Percentiles rank a stretch among this genome's conserved stretches.
phyloP scores from a whole-genome alignment of 345 rosid species.

The Salix caprea region DNA sequence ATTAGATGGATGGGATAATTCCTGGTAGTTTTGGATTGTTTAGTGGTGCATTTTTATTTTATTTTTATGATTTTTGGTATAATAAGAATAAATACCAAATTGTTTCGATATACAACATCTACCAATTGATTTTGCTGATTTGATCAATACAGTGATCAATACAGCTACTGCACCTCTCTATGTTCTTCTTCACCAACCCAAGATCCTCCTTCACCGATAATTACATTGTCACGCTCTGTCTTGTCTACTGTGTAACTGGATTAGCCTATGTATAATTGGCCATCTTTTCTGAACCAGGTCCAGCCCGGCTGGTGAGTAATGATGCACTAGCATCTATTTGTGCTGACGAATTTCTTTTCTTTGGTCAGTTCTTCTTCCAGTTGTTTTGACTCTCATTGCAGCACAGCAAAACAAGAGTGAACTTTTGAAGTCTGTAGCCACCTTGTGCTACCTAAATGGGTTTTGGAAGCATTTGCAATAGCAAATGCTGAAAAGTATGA shows the following conservation, averaged over 20 bases:
- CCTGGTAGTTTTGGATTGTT: no score
- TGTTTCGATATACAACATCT: no score
- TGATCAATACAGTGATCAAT: slow-evolving; percentile 61
- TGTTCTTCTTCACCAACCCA: slow-evolving; percentile 92
- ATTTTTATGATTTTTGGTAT: not conserved
- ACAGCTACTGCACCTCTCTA: slow-evolving; percentile 86
- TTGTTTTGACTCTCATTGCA: slow-evolving; percentile 87
- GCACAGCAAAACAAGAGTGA: slow-evolving; percentile 40
- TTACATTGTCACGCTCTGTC: slow-evolving; percentile 72
- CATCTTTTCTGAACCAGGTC: slow-evolving; percentile 70
- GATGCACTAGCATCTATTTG: not conserved
- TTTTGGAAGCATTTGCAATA: slow-evolving; percentile 73
- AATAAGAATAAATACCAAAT: not conserved
- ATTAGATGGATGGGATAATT: no score
- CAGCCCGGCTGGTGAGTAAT: slow-evolving; percentile 87
- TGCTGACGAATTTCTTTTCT: slow-evolving; percentile 11
- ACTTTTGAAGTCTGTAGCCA: slow-evolving; percentile 36
- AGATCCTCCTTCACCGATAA: slow-evolving; percentile 77
- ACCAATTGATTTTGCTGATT: not conserved
- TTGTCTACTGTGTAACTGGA: slow-evolving; percentile 93
- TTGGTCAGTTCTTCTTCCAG: slow-evolving; percentile 95
- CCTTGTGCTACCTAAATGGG: slow-evolving; percentile 91
- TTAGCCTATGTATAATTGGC: slow-evolving; percentile 81
- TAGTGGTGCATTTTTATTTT: no score
- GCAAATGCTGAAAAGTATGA: slow-evolving; percentile 72